Percentiles rank a stretch among this genome's conserved stretches.
phyloP scores from a whole-genome alignment of 73 alveolate genomes.

The Tetrahymena thermophila region DNA sequence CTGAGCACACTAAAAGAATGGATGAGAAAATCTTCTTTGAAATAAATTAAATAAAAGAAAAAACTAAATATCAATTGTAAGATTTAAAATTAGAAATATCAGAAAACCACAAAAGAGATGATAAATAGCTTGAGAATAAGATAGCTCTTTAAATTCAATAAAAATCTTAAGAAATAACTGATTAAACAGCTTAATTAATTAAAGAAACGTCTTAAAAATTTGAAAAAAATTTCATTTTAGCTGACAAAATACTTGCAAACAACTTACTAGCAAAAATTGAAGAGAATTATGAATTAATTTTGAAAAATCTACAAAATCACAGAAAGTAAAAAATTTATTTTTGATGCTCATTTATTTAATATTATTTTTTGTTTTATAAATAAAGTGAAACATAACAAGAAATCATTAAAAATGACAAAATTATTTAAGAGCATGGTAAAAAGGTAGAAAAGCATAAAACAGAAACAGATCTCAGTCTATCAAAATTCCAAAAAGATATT shows the following conservation, averaged over 20 bases:
- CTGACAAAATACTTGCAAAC: neutral
- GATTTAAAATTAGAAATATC: neutral
- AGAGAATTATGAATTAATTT: neutral
- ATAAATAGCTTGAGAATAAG: neutral
- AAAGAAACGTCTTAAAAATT: neutral
- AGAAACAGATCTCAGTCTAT: neutral
- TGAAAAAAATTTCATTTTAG: neutral
- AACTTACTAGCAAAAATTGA: neutral
- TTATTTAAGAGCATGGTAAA: neutral
- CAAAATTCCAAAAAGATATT: neutral
- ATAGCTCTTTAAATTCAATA: neutral
- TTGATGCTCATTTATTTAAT: neutral
- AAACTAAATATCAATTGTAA: neutral
- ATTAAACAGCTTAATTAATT: neutral
- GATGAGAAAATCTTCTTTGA: neutral
- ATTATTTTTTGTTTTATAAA: neutral
- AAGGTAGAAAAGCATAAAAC: neutral
- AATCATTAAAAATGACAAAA: neutral
- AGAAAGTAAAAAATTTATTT: neutral
- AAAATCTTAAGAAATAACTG: neutral
- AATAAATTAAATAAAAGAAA: neutral
- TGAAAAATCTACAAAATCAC: neutral
- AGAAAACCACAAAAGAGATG: neutral
- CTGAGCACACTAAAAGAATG: neutral
- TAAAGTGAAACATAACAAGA: neutral